Percentiles rank a stretch among this genome's conserved stretches.
Conservation (phyloP, 306 rosid species). For the Vicia villosa region DNA sequence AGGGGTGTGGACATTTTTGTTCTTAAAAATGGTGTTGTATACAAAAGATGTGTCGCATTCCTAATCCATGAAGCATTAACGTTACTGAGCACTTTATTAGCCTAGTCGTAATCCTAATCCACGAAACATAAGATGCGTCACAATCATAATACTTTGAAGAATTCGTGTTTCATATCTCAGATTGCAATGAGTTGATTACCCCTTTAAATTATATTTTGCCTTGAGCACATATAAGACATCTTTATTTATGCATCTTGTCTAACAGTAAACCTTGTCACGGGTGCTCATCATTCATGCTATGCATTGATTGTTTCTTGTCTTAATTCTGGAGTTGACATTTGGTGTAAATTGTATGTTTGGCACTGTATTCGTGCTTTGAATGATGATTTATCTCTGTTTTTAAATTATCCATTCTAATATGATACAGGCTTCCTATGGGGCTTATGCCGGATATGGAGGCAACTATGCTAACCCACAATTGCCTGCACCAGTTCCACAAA, state of each 20-base stretch:
- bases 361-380: neutral
- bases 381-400: conserved; percentile 5
- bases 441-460: conserved; percentile 75
- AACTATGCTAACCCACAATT: conserved; percentile 61
- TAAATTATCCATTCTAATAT: conserved; percentile 14
- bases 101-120: neutral
- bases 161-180: neutral
- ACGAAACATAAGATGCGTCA: neutral
- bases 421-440: conserved; percentile 74
- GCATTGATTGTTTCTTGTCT: neutral
- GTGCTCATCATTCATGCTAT: neutral
- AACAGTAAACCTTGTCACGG: neutral
- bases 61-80: conserved; percentile 7
- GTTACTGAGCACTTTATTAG: conserved; percentile 10
- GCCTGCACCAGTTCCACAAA: conserved; percentile 66
- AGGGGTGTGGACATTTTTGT: neutral
- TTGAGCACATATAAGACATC: neutral
- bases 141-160: neutral
- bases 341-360: neutral
- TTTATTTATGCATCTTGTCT: neutral
- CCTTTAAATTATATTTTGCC: neutral
- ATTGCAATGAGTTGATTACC: neutral
- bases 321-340: neutral
- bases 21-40: conserved; percentile 6
- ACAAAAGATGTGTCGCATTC: neutral